Evolutionary conservation across 305 asterid genomes (phyloP).

Genomic region (Fraxinus latifolia): DNA sequence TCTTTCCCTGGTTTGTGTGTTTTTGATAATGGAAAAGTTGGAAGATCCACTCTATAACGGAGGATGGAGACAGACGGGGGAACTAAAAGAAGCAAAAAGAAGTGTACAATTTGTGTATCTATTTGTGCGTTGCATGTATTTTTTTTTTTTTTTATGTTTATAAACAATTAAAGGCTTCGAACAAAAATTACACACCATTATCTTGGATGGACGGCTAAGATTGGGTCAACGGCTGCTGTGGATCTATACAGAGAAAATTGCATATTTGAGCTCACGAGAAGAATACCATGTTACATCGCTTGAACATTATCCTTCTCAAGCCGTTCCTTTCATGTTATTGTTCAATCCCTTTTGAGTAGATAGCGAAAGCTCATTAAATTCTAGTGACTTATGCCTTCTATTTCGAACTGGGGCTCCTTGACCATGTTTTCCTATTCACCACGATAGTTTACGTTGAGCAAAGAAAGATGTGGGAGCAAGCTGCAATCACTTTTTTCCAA

Average conservation of each 20-base stretch:
- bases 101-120: slow-evolving; percentile 11
- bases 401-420: not conserved
- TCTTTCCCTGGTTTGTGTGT: slow-evolving; percentile 23
- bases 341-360: not conserved
- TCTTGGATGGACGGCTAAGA: slow-evolving; percentile 38
- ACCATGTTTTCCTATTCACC: not conserved
- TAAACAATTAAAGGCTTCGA: not conserved
- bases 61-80: slow-evolving; percentile 37
- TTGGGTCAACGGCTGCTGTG: no score
- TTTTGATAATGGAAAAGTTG: slow-evolving; percentile 30
- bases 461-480: slow-evolving; percentile 12
- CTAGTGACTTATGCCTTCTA: not conserved
- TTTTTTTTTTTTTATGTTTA: slow-evolving; percentile 17
- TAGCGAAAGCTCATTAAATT: not conserved
- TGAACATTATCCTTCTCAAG: not conserved
- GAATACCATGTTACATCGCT: no score
- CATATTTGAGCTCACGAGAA: not conserved
- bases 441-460: no score
- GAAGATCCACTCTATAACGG: slow-evolving; percentile 78
- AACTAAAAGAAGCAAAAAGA: slow-evolving; percentile 38
- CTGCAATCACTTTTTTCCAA: slow-evolving; percentile 17
- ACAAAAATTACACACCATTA: not conserved
- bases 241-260: slow-evolving; percentile 23
- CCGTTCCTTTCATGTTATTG: not conserved
- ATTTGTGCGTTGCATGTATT: not conserved